Percentiles rank a stretch among this genome's conserved stretches.
phyloP scores from a whole-genome alignment of 306 rosid genomes.

The Medicago lupulina region DNA sequence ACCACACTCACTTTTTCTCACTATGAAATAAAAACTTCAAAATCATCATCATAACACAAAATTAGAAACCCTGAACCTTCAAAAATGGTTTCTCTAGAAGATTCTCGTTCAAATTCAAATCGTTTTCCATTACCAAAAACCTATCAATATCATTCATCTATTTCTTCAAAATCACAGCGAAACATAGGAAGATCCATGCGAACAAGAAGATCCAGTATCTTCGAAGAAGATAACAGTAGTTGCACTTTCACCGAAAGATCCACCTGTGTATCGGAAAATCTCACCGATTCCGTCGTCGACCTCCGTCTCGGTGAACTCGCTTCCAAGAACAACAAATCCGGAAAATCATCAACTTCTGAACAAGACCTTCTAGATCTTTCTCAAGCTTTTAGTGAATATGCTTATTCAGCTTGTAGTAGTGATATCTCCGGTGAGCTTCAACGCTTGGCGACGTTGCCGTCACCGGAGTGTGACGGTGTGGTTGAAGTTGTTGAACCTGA shows the following conservation, averaged over 20 bases:
- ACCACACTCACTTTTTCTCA: neutral
- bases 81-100: conserved; percentile 83
- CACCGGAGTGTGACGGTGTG: conserved; percentile 51
- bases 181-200: conserved; percentile 91
- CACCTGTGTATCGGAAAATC: conserved; percentile 62
- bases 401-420: conserved; percentile 73
- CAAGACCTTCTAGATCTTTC: conserved; percentile 85
- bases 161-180: conserved; percentile 60
- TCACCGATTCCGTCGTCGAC: conserved; percentile 88
- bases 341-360: conserved; percentile 46
- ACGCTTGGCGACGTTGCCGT: conserved; percentile 73
- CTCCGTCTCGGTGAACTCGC: conserved; percentile 90
- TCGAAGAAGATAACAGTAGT: conserved; percentile 55
- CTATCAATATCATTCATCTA: conserved; percentile 58
- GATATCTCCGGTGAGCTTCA: conserved; percentile 93
- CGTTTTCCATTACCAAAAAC: conserved; percentile 60
- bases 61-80: conserved; percentile 30
- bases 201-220: conserved; percentile 77
- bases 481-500: conserved; percentile 41
- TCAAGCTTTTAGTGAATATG: conserved; percentile 84
- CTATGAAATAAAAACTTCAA: conserved; percentile 47
- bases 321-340: conserved; percentile 52
- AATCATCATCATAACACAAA: neutral
- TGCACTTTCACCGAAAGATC: conserved; percentile 58
- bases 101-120: conserved; percentile 64